Evolutionary conservation across 768 basidiomycete species (phyloP), one percentile per base, ranked within the genome.

Genomic region (Chalciporus sphaerocephalus): DNA sequence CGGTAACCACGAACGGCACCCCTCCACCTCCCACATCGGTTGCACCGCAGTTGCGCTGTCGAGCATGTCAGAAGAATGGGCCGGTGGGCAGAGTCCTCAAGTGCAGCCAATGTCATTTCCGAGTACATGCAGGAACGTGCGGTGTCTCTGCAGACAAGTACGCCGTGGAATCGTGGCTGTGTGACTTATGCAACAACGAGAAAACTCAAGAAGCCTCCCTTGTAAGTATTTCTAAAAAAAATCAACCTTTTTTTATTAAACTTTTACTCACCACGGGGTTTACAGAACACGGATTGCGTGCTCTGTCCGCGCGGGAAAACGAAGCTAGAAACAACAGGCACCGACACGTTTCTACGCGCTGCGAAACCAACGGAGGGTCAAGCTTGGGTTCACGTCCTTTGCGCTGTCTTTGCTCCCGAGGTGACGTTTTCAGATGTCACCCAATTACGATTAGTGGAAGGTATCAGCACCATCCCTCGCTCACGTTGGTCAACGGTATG

Each of bases 361-460:
- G 82, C 80, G 60, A 95, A 94, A 59, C 90, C 90, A 6, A 95
- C 93, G 0, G 93, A 96, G 69, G 90, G 91, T 9, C 86, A 91
- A 63, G 85, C 87, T 45, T 96, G 93, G 93, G 83, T 83, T 0
- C 95, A 98, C 61, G 74, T 93, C 24, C 67, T 96, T 4, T 98
- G 95, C 69, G 80, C 93, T 2, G 81, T 89, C 1, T 97, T 92
- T 68, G 79, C 83, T 22, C 85, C 85, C 4, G 94, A 97, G 57
- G 69, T 93, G n/a, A 75, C 69, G 4, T 95, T 87, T 62, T 83
- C 87, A 18, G 87, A 94, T 56, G 79, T 89, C 0, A 60, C 71
- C 6, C 77, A 77, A 12, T 70, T 97, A 36, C 81, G 84, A 28
- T 66, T 84, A n/a, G 88, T 88, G 6, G 95, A 98, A 66, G 92